Conservation (phyloP, 108 stramenopile species). For the Fragilaria crotonensis region DNA sequence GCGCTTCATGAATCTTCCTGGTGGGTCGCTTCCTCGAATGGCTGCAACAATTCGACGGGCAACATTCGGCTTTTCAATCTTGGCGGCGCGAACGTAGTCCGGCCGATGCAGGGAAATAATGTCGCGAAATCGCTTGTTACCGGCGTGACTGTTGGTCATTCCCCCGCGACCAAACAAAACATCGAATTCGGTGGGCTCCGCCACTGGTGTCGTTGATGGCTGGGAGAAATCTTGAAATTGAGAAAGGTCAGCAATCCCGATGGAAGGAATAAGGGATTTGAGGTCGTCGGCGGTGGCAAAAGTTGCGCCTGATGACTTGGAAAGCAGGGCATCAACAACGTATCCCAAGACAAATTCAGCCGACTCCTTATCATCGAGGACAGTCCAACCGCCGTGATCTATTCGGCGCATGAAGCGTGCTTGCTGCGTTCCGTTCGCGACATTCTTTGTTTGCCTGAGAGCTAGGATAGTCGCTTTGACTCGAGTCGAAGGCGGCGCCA, state of each 20-base stretch:
- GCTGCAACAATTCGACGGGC: constrained; percentile 56
- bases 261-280: too few relatives aligned
- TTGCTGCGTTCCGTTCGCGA: background rate
- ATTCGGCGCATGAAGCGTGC: background rate
- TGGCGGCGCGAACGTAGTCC: constrained; percentile 62
- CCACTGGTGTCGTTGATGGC: constrained; percentile 22
- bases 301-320: constrained; percentile 11
- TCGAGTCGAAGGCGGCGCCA: background rate
- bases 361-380: background rate
- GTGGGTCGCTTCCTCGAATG: constrained; percentile 21
- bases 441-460: background rate
- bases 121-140: constrained; percentile 73
- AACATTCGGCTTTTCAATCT: constrained; percentile 74
- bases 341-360: background rate
- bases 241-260: background rate
- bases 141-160: constrained; percentile 67
- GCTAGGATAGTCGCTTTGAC: background rate
- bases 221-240: constrained; percentile 1
- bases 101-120: constrained; percentile 62
- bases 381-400: background rate
- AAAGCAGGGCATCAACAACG: constrained; percentile 3
- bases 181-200: constrained; percentile 17
- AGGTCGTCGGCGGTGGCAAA: constrained; percentile 7
- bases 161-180: constrained; percentile 71
- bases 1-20: constrained; percentile 59